Conservation (phyloP, 1,284 basidiomycete genomes). For the Ustilago xerochloae region DNA sequence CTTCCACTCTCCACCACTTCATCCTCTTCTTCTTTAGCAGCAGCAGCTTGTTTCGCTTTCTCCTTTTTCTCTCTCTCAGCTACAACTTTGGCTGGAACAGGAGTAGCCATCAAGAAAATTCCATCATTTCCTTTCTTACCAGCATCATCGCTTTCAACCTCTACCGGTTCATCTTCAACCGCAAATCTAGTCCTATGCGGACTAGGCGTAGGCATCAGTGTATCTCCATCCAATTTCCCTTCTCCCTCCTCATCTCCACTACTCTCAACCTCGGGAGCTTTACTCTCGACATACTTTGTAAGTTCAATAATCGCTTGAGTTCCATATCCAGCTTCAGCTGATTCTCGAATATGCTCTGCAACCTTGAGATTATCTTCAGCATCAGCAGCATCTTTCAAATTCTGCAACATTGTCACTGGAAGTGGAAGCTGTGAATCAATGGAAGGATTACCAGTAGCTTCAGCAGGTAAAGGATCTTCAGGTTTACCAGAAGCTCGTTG, state of each 20-base stretch:
- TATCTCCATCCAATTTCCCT: slow-evolving; percentile 20
- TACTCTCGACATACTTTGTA: slow-evolving; percentile 40
- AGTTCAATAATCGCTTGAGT: slow-evolving; percentile 51
- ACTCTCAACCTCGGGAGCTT: slow-evolving; percentile 15
- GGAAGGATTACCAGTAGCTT: slow-evolving; percentile 35
- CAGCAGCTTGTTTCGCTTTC: neutral
- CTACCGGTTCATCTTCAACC: slow-evolving; percentile 26
- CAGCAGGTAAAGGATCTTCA: slow-evolving; percentile 47
- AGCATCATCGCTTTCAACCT: slow-evolving; percentile 9
- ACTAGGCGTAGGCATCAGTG: slow-evolving; percentile 35
- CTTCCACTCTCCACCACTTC: neutral
- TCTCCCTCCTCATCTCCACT: slow-evolving; percentile 2
- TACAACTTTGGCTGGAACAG: slow-evolving; percentile 16
- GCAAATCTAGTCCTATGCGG: slow-evolving; percentile 31
- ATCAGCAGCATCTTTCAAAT: slow-evolving; percentile 41
- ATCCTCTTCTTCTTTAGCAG: slow-evolving; percentile 2
- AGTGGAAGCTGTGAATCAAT: slow-evolving; percentile 31
- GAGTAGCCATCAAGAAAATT: slow-evolving; percentile 40
- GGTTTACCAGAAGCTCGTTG: slow-evolving; percentile 48
- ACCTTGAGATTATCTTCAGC: slow-evolving; percentile 33
- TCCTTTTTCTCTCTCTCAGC: neutral
- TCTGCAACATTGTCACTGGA: slow-evolving; percentile 14
- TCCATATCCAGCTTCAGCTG: slow-evolving; percentile 48
- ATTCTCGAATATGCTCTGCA: slow-evolving; percentile 33
- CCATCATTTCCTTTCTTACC: neutral